Evolutionary conservation across 768 basidiomycete genomes (phyloP), one percentile per base, ranked within the genome.

Genomic region (Mycena latifolia): DNA sequence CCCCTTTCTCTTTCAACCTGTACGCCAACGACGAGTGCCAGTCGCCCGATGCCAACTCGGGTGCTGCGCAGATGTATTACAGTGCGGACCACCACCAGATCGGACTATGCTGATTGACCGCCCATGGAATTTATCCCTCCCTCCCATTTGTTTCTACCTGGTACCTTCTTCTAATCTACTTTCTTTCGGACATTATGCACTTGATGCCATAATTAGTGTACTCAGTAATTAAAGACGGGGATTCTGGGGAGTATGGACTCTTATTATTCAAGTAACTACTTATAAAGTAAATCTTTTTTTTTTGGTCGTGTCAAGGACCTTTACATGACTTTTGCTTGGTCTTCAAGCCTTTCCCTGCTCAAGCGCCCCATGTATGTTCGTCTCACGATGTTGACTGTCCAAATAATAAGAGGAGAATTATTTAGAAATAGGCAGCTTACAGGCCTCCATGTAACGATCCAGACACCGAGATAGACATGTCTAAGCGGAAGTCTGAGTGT

Each of bases 381-480:
- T 79, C 90, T 90, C 31, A 94, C 89, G 51, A 93, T 86, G 75
- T 90, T 92, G 80, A 94, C 93, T 95, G 69, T 46, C 39, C 17
- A 29, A 43, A 54, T 37, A 69, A 60, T 55, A 37, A 66, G 20
- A 18, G 47, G 31, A n/a, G 55, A 54, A 56, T 46, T 8, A 20
- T 29, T 47, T 9, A 28, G n/a, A 47, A 47, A 39, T 50, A 25
- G 22, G 45, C 6, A 3, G 86, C 92, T 80, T 72, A 94, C 93
- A 94, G 37, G 92, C 92, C 77, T 95, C 92, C 81, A 95, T 82
- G 74, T 94, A 95, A 47, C 92, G 87, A 57, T 94, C 92, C 72
- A 94, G 81, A 75, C 94, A 95, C 62, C 88, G 83, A 8, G 86
- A 79, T 46, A 95, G 80, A 71, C 94, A 95, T 28, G 88, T 89